Evolutionary conservation across 208 protist species (phyloP).

Genomic region (Crithidia acanthocephali): DNA sequence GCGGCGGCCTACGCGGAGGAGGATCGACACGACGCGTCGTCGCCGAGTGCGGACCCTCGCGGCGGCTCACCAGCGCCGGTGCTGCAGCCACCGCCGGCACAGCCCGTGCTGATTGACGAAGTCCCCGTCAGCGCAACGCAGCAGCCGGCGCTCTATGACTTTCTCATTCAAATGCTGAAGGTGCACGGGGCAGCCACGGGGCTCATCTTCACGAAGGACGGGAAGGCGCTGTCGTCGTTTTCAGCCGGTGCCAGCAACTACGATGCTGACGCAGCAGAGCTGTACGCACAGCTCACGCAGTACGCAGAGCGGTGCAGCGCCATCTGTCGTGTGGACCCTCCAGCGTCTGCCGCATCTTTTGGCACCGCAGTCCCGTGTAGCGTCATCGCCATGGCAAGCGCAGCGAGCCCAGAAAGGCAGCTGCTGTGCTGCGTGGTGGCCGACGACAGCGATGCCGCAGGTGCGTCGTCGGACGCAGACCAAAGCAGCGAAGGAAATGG

Average conservation of each 20-base stretch:
- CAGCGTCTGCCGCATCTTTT: too few species aligned
- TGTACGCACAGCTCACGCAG: slow-evolving; percentile 3
- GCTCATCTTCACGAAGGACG: not conserved
- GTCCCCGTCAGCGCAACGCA: slow-evolving; percentile 33
- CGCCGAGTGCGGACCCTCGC: not conserved
- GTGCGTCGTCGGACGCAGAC: not conserved
- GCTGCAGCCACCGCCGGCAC: slow-evolving; percentile 13
- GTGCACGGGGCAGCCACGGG: not conserved
- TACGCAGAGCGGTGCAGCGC: not conserved
- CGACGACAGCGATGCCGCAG: not conserved
- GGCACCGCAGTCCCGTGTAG: too few species aligned
- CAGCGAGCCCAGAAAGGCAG: not conserved
- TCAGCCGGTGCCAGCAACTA: not conserved
- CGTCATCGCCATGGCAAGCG: not conserved
- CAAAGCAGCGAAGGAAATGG: too few species aligned
- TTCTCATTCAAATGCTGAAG: slow-evolving; percentile 1
- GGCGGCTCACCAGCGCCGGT: slow-evolving; percentile 20
- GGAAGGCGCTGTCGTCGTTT: not conserved
- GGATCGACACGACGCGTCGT: not conserved
- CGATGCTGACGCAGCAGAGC: not conserved
- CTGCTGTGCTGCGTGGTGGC: slow-evolving; percentile 28
- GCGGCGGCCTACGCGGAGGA: slow-evolving; percentile 15
- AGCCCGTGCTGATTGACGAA: slow-evolving; percentile 28
- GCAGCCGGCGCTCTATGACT: slow-evolving; percentile 23
- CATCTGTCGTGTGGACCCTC: not conserved